phyloP scores from a whole-genome alignment of 495 filamentous ascomycete species.

The Paragyromitra xinjiangensis region DNA sequence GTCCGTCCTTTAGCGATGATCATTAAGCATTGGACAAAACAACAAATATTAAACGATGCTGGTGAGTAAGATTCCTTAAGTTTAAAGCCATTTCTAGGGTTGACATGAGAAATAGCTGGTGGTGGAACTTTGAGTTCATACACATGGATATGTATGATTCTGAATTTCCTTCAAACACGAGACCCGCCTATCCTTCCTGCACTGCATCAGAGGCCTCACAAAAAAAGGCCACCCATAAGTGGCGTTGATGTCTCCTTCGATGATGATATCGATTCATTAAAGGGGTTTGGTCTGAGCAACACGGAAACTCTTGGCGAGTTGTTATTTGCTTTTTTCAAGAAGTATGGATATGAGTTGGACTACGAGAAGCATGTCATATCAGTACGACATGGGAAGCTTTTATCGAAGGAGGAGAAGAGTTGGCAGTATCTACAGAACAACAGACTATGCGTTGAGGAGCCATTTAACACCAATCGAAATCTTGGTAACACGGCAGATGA shows the following conservation, averaged over 20 bases:
- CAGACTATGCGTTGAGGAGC: slow-evolving; percentile 92
- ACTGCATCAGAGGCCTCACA: slow-evolving; percentile 78
- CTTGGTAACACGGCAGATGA: slow-evolving; percentile 96
- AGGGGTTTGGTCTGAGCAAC: slow-evolving; percentile 79
- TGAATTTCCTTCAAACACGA: slow-evolving; percentile 92
- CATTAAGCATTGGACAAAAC: slow-evolving; percentile 95
- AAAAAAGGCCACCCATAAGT: slow-evolving; percentile 67
- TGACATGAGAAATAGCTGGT: slow-evolving; percentile 67
- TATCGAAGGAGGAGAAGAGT: slow-evolving; percentile 85
- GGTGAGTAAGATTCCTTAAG: slow-evolving; percentile 66
- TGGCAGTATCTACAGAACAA: slow-evolving; percentile 81
- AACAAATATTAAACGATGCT: slow-evolving; percentile 91
- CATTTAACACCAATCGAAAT: slow-evolving; percentile 93
- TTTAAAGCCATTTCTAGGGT: slow-evolving; percentile 11
- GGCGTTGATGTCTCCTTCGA: slow-evolving; percentile 78
- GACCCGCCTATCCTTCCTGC: slow-evolving; percentile 87
- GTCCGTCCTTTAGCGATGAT: slow-evolving; percentile 94
- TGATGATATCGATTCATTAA: slow-evolving; percentile 78
- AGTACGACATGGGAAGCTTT: slow-evolving; percentile 79
- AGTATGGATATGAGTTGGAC: slow-evolving; percentile 91
- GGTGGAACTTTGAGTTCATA: slow-evolving; percentile 97
- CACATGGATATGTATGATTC: slow-evolving; percentile 99
- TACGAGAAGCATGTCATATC: slow-evolving; percentile 87
- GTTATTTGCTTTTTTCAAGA: slow-evolving; percentile 91
- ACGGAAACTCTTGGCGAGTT: slow-evolving; percentile 82